Conservation (phyloP, 768 basidiomycete genomes). For the Asterophora parasitica region DNA sequence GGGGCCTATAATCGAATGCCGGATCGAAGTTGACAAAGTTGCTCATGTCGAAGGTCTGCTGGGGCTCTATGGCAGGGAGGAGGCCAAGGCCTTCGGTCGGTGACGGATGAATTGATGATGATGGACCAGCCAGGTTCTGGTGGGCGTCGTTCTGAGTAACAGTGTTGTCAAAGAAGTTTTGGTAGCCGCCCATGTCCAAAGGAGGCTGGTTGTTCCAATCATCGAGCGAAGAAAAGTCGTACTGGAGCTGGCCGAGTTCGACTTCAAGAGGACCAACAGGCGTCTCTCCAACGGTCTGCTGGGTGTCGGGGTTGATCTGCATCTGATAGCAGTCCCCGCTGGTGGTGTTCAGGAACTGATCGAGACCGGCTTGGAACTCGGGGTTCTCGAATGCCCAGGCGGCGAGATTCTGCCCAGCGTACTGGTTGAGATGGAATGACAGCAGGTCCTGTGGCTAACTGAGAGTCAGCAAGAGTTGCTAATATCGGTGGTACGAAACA, state of each 20-base stretch:
- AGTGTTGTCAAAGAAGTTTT: slow-evolving; percentile 4
- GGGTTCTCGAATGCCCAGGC: slow-evolving; percentile 10
- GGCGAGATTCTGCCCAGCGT: slow-evolving; percentile 6
- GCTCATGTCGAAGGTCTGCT: slow-evolving; percentile 19
- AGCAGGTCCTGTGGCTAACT: slow-evolving; percentile 6
- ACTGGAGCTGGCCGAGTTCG: slow-evolving; percentile 11
- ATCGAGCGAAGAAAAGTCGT: slow-evolving; percentile 7
- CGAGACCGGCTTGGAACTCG: slow-evolving; percentile 11
- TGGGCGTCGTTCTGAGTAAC: not conserved
- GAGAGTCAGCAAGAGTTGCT: not conserved
- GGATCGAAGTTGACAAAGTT: slow-evolving; percentile 31
- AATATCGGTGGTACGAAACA: not conserved
- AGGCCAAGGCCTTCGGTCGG: slow-evolving; percentile 1
- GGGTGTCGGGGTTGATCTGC: slow-evolving; percentile 9
- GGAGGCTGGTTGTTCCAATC: not conserved
- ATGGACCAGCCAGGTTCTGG: slow-evolving; percentile 12
- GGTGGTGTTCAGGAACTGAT: slow-evolving; percentile 12
- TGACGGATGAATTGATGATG: slow-evolving; percentile 1
- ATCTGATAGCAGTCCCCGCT: slow-evolving; percentile 12
- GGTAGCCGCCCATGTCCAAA: slow-evolving; percentile 1
- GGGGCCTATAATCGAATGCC: slow-evolving; percentile 9
- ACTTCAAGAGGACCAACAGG: slow-evolving; percentile 14
- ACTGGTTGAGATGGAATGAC: slow-evolving; percentile 11
- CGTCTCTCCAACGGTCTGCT: slow-evolving; percentile 1
- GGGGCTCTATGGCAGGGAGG: not conserved